Base-by-base conservation (phyloP, 106 monocot species). In the Allium sativum region DNA sequence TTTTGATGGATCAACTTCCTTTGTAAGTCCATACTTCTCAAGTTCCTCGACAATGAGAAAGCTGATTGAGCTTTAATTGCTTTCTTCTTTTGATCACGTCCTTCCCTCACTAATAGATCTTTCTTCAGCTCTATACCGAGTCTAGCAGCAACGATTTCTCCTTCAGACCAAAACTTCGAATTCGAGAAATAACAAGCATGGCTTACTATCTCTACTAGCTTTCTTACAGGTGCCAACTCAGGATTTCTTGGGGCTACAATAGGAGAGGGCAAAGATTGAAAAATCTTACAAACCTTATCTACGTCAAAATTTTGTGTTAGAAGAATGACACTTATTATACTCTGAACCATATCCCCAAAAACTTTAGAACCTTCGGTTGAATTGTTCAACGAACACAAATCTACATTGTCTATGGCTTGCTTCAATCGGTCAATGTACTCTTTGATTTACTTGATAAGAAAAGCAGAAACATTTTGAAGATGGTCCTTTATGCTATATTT, bases 321-420 rank as follows among this genome's bases (percentile, higher is more conserved):
- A 18, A 98, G 46, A 12, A 92, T 68, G 22, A 91, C 98, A 19
- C 84, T 91, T 12, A 76, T 87, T 65, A 98, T 98, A 68, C 98
- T 98, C 76, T 98, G 91, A 45, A 98, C 67, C 8, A 98, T 71
- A 51, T 98, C 98, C 43, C 85, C 92, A 61, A 98, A 88, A 59
- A 81, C 92, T 74, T 91, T 96, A 7, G 90, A 87, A 3, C 75
- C 81, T 64, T 82, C 82, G 2, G 52, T 57, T 14, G 56, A 58
- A 18, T 63, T 18, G 62, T 57, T 65, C 12, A 50, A 73, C 19
- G 40, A 52, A 41, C 58, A 44, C 5, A 52, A 13, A 21, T 58
- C 47, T n/a, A 72, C 58, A n/a, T 72, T 47, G 41, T 67, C 64
- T 40, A 12, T 20, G 45, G 67, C 12, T 59, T 68, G 58, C 67